These are phyloP conservation scores for Geranomyces michiganensis DNA, from an alignment of 192 early-diverging fungal genomes.

Conservation along the genomic window DNA sequence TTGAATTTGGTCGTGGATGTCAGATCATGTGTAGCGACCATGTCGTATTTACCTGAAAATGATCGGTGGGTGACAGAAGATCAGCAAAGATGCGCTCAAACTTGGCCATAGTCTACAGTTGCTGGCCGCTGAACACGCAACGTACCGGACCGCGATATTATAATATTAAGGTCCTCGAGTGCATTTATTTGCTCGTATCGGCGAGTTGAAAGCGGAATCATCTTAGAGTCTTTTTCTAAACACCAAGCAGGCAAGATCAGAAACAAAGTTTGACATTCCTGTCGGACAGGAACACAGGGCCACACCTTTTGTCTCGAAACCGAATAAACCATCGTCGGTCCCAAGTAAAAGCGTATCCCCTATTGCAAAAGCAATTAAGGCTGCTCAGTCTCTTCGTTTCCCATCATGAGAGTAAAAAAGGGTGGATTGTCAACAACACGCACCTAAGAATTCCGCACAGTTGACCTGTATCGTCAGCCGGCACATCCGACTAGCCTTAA, in stretches of 20 bases:
- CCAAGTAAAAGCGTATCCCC: slow-evolving; percentile 57
- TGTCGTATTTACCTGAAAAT: slow-evolving; percentile 50
- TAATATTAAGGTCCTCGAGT: slow-evolving; percentile 50
- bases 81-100: too few relatives aligned
- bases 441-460: slow-evolving; percentile 57
- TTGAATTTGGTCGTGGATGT: slow-evolving; percentile 42
- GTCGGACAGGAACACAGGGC: background rate
- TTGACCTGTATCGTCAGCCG: slow-evolving; percentile 53
- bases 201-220: slow-evolving; percentile 52
- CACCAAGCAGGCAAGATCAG: background rate
- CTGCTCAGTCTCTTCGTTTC: too few relatives aligned
- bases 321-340: slow-evolving; percentile 59
- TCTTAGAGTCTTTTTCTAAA: slow-evolving; percentile 38
- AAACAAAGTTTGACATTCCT: background rate
- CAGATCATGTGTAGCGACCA: slow-evolving; percentile 56
- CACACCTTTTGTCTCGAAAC: slow-evolving; percentile 49
- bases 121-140: background rate
- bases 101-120: too few relatives aligned
- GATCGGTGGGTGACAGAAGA: background rate
- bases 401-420: background rate
- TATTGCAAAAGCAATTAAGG: slow-evolving; percentile 3
- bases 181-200: slow-evolving; percentile 54
- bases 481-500: slow-evolving; percentile 55
- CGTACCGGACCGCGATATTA: slow-evolving; percentile 55
- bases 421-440: background rate